A percentile compares a stretch with the other conserved stretches of the same genome.
Evolutionary conservation across 768 basidiomycete species (phyloP).

Genomic region (Kwoniella europaea): DNA sequence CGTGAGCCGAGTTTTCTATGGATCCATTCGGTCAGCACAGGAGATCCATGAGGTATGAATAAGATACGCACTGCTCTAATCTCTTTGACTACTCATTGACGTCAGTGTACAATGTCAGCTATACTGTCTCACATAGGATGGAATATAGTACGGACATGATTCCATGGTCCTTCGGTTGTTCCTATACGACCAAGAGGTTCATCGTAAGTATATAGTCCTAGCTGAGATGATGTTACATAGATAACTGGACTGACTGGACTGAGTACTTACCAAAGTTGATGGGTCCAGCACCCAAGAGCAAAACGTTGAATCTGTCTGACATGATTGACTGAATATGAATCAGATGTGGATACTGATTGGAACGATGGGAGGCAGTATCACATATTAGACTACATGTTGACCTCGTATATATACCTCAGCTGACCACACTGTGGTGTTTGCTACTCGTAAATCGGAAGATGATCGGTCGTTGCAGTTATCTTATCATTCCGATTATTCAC

Average conservation of each 20-base stretch:
- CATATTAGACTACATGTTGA: no score
- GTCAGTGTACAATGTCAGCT: neutral
- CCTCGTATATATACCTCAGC: no score
- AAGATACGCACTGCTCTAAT: conserved; percentile 30
- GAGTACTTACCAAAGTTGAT: conserved; percentile 42
- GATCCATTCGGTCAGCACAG: neutral
- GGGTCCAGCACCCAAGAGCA: conserved; percentile 42
- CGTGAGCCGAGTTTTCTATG: conserved; percentile 82
- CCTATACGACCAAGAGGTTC: conserved; percentile 6
- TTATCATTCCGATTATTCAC: conserved; percentile 6
- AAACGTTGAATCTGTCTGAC: conserved; percentile 35
- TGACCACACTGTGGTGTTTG: neutral
- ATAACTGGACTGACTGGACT: no score
- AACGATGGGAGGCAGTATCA: no score
- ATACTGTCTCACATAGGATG: neutral
- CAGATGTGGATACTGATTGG: no score
- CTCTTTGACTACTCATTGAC: conserved; percentile 37
- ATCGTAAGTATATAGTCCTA: no score
- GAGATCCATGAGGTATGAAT: neutral
- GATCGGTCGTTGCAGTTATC: conserved; percentile 1
- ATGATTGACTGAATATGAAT: neutral
- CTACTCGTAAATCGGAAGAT: neutral
- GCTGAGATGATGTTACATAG: no score
- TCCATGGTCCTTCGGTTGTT: conserved; percentile 41
- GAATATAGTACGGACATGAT: conserved; percentile 24